phyloP scores from a whole-genome alignment of 257 asterid genomes.

The Asclepias syriaca region DNA sequence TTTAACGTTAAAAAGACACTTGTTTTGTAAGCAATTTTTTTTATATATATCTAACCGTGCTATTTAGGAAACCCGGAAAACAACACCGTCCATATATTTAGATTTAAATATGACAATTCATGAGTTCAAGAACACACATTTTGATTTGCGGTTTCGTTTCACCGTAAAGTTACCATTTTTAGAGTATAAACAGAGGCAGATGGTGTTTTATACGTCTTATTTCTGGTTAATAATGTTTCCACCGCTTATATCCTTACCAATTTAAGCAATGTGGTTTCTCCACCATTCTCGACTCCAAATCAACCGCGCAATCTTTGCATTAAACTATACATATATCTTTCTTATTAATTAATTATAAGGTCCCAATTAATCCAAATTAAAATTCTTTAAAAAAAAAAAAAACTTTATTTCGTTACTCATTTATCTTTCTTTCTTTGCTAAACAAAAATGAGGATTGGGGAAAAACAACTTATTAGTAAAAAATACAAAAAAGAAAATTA shows the following conservation, averaged over 20 bases:
- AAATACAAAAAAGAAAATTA: neutral
- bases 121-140: neutral
- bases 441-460: no score
- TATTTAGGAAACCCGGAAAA: constrained; percentile 7
- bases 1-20: neutral
- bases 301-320: neutral
- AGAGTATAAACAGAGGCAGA: neutral
- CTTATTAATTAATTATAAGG: no score
- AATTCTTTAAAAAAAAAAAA: no score
- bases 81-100: constrained; percentile 3
- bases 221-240: neutral
- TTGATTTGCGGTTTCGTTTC: neutral
- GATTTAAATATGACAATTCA: neutral
- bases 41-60: neutral
- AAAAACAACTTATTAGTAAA: neutral
- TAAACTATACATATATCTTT: no score
- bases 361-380: no score
- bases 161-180: neutral
- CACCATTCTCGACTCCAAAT: constrained; percentile 1
- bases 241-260: neutral
- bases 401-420: no score
- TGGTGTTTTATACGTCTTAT: neutral
- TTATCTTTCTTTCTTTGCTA: no score
- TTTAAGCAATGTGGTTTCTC: constrained; percentile 1
- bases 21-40: neutral